Evolutionary conservation across 495 filamentous ascomycete genomes (phyloP), one percentile per base, ranked within the genome.

Genomic region (Aspergillus diversus): DNA sequence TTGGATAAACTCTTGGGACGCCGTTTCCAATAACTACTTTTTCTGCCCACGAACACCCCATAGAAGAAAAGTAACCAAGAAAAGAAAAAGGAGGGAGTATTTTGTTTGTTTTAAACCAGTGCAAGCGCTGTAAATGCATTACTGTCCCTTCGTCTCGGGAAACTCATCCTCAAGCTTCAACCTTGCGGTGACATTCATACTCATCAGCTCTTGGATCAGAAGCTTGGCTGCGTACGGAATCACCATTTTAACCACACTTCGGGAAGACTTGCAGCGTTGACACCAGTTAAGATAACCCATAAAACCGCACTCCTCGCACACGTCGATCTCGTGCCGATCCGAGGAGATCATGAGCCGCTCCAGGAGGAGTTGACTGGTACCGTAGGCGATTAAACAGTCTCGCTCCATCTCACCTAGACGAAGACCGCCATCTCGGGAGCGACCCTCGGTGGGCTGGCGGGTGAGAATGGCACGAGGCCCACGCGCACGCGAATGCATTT

Each of bases 191-290:
- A 99, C 90, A 73, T 98, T 98, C 95, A 99, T 99, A 76, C 92
- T 96, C 73, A 96, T 84, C 70, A 99, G 73, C 77, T 99, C 95
- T 80, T 99, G 95, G 37, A 99, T 90, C 55, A 99, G 79, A 70
- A 99, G 77, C 84, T 99, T 99, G 4, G 96, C 96, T 5, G 96
- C 95, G 75, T 99, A 99, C n/a, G 95, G 95, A 79, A 99, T 96
- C 55, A 86, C 92, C 90, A 99, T 93, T 77, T 89, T 88, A 7
- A 88, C 87, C 11, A 98, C 90, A 7, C 87, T 85, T 39, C 87
- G 82, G 31, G 89, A 91, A 55, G 87, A 92, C 77, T 90, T 86
- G 77, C 95, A 99, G 2, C 88, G 91, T 71, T 92, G 89, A 69
- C 95, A 99, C 87, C 90, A 98, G 55, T 91, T 92, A 66, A 89